A percentile compares a stretch with the other conserved stretches of the same genome.
Evolutionary conservation across 1,139 yeast species (phyloP).

Genomic region (Starmera stellimalicola): DNA sequence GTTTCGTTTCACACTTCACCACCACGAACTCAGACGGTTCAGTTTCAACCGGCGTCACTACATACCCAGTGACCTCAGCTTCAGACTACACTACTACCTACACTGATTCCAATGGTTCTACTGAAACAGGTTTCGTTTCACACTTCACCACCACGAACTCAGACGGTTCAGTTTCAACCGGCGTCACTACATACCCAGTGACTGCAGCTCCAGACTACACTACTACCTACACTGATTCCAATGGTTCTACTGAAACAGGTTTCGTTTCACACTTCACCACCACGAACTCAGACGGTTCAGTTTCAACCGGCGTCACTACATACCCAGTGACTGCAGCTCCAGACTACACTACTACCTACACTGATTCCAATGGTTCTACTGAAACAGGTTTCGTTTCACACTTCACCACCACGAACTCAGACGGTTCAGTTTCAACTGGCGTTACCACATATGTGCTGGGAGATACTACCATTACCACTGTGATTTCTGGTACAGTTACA

Average conservation of each 20-base stretch:
- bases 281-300: not conserved
- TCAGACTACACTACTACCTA: no score
- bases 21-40: no score
- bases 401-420: not conserved
- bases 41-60: no score
- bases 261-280: not conserved
- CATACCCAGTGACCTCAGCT: no score
- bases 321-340: not conserved
- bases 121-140: no score
- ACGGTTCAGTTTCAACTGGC: not conserved
- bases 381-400: not conserved
- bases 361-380: not conserved
- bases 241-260: constrained; percentile 1
- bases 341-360: not conserved
- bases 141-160: no score
- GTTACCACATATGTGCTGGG: no score
- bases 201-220: constrained; percentile 1
- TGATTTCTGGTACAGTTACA: not conserved
- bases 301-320: not conserved
- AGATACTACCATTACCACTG: not conserved
- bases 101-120: no score
- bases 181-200: no score
- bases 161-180: no score
- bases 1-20: no score
- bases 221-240: constrained; percentile 1